These are phyloP conservation scores for Exserohilum rostratum DNA, from an alignment of 2,329 filamentous ascomycete species.

Conservation along the genomic window DNA sequence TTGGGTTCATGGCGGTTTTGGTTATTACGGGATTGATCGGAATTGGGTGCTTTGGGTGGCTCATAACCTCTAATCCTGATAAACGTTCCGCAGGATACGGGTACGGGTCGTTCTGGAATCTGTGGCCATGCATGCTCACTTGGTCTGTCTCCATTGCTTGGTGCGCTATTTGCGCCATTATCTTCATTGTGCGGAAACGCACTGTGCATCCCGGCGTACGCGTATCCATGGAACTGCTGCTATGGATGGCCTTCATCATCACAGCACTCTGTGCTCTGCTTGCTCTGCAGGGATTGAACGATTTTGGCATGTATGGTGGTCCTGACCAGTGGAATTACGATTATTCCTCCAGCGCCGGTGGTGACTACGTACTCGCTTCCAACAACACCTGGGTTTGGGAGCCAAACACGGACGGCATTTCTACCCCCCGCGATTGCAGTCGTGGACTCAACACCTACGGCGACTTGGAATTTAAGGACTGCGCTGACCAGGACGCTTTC, in stretches of 20 bases:
- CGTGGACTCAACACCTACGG: background rate
- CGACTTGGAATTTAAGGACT: slow-evolving; percentile 24
- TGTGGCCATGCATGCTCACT: slow-evolving; percentile 38
- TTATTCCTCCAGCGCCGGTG: slow-evolving; percentile 14
- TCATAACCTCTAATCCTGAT: slow-evolving; percentile 7
- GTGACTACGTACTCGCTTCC: slow-evolving; percentile 28
- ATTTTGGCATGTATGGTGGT: slow-evolving; percentile 30
- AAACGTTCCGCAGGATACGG: slow-evolving; percentile 14
- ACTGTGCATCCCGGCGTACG: slow-evolving; percentile 44
- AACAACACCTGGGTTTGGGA: slow-evolving; percentile 45
- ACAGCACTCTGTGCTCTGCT: slow-evolving; percentile 36
- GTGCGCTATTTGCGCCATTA: slow-evolving; percentile 32
- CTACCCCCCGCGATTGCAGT: slow-evolving; percentile 23
- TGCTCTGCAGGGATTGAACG: slow-evolving; percentile 15
- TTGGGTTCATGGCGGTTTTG: slow-evolving; percentile 25
- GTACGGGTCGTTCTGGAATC: slow-evolving; percentile 18
- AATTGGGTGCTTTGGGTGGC: slow-evolving; percentile 39
- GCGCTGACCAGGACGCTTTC: slow-evolving; percentile 39
- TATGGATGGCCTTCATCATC: slow-evolving; percentile 43
- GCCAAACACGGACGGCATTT: slow-evolving; percentile 15
- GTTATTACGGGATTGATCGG: slow-evolving; percentile 39
- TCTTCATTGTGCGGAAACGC: slow-evolving; percentile 33
- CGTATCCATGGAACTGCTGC: slow-evolving; percentile 44
- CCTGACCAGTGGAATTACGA: slow-evolving; percentile 9
- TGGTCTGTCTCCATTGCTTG: slow-evolving; percentile 40